These are phyloP conservation scores for Glutinoglossum americanum DNA, from an alignment of 495 filamentous ascomycete species.

Conservation along the genomic window DNA sequence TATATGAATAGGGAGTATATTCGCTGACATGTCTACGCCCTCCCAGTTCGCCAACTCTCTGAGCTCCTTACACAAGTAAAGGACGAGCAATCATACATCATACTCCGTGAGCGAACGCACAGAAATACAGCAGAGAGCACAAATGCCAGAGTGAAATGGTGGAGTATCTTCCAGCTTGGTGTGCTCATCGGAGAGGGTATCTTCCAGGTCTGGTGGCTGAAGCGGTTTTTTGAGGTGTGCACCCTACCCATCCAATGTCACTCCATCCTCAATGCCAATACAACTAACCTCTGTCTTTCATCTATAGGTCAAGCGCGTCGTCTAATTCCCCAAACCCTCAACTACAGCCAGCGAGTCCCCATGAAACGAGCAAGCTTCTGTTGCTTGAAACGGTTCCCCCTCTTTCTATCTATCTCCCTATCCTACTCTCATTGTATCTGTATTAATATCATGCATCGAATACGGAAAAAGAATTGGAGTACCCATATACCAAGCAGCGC, in stretches of 20 bases:
- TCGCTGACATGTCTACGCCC: background rate
- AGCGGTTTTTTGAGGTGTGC: constrained; percentile 89
- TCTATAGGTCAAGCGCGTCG: background rate
- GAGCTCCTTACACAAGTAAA: constrained; percentile 79
- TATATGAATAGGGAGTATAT: no score
- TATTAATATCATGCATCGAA: no score
- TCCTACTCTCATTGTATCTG: no score
- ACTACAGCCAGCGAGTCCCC: no score
- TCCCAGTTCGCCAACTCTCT: constrained; percentile 57
- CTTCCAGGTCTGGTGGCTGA: constrained; percentile 99
- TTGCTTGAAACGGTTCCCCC: no score
- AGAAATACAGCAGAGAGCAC: constrained; percentile 97
- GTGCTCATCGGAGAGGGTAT: constrained; percentile 80
- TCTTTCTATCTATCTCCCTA: no score
- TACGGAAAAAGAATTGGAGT: no score
- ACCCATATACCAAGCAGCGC: no score
- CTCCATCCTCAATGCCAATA: background rate
- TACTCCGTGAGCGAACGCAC: constrained; percentile 84
- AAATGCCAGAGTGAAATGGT: constrained; percentile 94
- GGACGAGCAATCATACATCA: constrained; percentile 95
- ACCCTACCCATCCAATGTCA: background rate
- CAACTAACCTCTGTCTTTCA: background rate
- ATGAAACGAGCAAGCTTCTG: no score
- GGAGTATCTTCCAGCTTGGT: constrained; percentile 89
- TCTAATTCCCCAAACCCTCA: no score